Base-by-base conservation (phyloP, 2,329 filamentous ascomycete genomes). In the Waltergamsia citrina region DNA sequence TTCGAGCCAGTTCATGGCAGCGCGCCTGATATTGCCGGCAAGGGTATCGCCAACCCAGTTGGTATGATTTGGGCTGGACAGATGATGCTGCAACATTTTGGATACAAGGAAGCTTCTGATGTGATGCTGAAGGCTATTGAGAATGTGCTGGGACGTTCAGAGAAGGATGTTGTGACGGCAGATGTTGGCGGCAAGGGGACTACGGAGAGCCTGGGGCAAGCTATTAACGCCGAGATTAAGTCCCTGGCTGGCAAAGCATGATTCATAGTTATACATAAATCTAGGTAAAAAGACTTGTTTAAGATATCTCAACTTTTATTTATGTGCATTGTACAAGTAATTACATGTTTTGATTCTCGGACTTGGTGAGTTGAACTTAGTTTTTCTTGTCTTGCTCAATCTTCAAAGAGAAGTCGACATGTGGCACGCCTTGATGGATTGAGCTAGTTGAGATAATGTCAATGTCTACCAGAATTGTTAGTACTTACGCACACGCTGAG, bases 361-460 rank as follows among this genome's bases (percentile, higher is more conserved):
- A n/a, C n/a, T n/a, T n/a, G n/a, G n/a, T n/a, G 4, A 7, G 7
- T 31, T 18, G 9, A n/a, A n/a, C 18, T 20, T 8, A 12, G n/a
- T 31, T 31, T 21, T n/a, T 16, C 22, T n/a, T 18, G 46, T 50
- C 59, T 33, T 59, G 57, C 28, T 61, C 55, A 42, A 98, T 88
- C 67, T 98, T 98, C 45, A 98, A 69, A 5, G 88, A 95, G 56
- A 95, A 96, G 57, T 98, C 92, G 29, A 98, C 78, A 54, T 95
- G 87, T 20, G 83, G 77, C 4, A 93, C 86, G 3, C 92, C 90
- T 63, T 98, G 92, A 52, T 98, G 92, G 51, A 98, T 95, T 34
- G 85, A 90, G 54, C 88, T 95, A 28, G 90, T 95, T 28, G 88
- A 95, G 47, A 96, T 79, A 45, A 98, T 88, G 59, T 98, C 92